Evolutionary conservation across 1,284 basidiomycete species (phyloP).

Genomic region (Marasmius fiardii): DNA sequence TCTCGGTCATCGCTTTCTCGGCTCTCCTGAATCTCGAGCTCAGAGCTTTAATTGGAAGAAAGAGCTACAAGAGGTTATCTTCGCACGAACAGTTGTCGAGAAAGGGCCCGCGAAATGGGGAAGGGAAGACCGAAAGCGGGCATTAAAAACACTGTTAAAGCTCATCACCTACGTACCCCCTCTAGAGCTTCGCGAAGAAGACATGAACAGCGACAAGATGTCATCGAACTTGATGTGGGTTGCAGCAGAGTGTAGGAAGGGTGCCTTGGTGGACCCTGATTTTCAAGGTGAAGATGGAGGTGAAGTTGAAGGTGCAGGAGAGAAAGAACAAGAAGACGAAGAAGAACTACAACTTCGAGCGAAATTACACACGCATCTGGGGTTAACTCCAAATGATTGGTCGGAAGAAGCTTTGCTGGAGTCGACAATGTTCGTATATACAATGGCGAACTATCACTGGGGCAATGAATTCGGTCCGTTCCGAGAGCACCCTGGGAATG

Average conservation of each 20-base stretch:
- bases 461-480: conserved; percentile 59
- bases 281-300: conserved; percentile 21
- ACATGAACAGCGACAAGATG: conserved; percentile 25
- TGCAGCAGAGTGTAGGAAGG: conserved; percentile 36
- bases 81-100: conserved; percentile 42
- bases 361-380: conserved; percentile 51
- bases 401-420: conserved; percentile 26
- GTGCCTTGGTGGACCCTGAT: conserved; percentile 39
- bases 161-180: conserved; percentile 41
- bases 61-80: conserved; percentile 47
- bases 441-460: conserved; percentile 48
- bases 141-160: conserved; percentile 47
- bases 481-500: conserved; percentile 17
- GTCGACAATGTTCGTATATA: conserved; percentile 57
- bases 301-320: not conserved
- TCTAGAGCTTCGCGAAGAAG: conserved; percentile 19
- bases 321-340: conserved; percentile 19
- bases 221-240: conserved; percentile 55
- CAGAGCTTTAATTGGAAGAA: conserved; percentile 47
- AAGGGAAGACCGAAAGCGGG: conserved; percentile 35
- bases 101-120: conserved; percentile 28
- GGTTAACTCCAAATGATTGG: conserved; percentile 44
- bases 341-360: conserved; percentile 43
- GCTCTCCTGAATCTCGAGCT: not conserved
- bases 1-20: conserved; percentile 31